Evolutionary conservation across 164 flowering plant genomes (phyloP), one percentile per base, ranked within the genome.

Genomic region (Magnolia officinalis): DNA sequence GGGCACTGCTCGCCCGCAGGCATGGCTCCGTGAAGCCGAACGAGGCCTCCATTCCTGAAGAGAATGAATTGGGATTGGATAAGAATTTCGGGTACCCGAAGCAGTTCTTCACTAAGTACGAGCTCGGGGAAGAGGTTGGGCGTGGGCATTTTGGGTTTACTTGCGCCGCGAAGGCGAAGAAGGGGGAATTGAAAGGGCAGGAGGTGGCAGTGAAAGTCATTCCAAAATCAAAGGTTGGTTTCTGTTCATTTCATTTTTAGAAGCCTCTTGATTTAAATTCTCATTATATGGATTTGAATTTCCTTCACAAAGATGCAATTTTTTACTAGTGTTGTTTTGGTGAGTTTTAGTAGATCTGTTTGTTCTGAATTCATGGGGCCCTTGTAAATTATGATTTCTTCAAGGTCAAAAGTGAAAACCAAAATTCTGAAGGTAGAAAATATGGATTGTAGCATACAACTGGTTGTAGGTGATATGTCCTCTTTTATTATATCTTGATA

Each of bases 131-230:
- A 63, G 99, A 92, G 74, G 90, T 92, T 70, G 98, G 98, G 8
- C 85, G 97, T 2, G 98, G 98, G 2, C 98, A 95, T 88, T 95
- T 95, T 80, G 99, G 98, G 71, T 92, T 86, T 77, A 92, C 98
- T 78, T 94, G 94, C 83, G 72, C 86, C 8, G 99, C 97, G 8
- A 92, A 76, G 74, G 93, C 82, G 24, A 96, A 90, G 81, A 96
- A 88, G 80, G 99, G 97, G 71, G 89, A 88, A 82, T 74, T 92
- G 82, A 96, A 93, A 82, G 98, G 97, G 49, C 93, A 82, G 74
- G 93, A 94, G 76, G 98, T 92, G 71, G 99, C 99, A 21, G 94
- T 94, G 76, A 96, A 96, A 80, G 91, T 96, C 71, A 91, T 96
- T 66, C 93, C 98, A 0, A 96, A 96, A 81, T 86, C 95, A 6